Evolutionary conservation across 495 filamentous ascomycete species (phyloP).

Genomic region (Aspergillus conjunctus): DNA sequence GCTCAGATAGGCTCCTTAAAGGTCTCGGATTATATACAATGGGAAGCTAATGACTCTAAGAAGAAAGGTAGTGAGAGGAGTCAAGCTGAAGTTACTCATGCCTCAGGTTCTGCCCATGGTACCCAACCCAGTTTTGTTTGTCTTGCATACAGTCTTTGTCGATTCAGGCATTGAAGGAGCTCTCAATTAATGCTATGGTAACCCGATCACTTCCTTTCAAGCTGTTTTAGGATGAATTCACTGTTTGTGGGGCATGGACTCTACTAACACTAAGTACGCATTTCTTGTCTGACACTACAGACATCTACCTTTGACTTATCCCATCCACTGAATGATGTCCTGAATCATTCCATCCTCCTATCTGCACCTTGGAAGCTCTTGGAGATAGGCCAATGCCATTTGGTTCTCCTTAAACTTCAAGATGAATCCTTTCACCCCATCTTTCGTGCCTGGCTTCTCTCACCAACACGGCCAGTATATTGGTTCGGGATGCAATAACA

Average conservation of each 20-base stretch:
- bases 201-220: not conserved
- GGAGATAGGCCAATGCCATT: not conserved
- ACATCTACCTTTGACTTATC: not conserved
- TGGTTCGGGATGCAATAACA: conserved; percentile 4
- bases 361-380: not conserved
- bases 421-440: conserved; percentile 17
- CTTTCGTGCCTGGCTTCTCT: conserved; percentile 7
- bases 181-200: not conserved
- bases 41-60: not conserved
- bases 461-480: conserved; percentile 10
- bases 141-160: not conserved
- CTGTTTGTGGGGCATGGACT: not conserved
- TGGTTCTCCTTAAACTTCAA: not conserved
- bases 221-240: not conserved
- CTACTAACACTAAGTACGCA: not conserved
- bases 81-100: not conserved
- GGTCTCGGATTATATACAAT: too few relatives aligned
- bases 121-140: not conserved
- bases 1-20: too few relatives aligned
- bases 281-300: not conserved
- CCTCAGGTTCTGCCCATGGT: not conserved
- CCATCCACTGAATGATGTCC: not conserved
- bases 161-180: not conserved
- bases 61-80: not conserved
- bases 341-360: not conserved